Evolutionary conservation across 2,329 filamentous ascomycete species (phyloP).

Genomic region (Elsinoe australis): DNA sequence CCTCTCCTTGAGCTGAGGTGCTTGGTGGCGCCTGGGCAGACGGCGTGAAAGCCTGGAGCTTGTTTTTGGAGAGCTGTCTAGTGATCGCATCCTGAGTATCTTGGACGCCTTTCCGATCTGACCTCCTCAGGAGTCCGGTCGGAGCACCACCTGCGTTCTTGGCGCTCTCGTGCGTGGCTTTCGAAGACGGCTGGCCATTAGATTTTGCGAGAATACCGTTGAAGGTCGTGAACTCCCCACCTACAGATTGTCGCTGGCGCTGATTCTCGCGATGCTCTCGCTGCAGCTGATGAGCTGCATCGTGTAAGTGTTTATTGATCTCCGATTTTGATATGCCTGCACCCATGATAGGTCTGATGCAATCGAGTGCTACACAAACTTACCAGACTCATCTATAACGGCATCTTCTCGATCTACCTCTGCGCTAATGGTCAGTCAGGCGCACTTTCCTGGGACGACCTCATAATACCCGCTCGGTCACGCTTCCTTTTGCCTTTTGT

Average conservation of each 20-base stretch:
- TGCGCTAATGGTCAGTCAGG: too few species aligned
- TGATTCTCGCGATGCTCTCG: neutral
- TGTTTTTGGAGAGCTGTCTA: neutral
- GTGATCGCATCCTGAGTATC: neutral
- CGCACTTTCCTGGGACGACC: too few species aligned
- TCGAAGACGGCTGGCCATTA: too few species aligned
- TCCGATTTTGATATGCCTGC: constrained; percentile 3
- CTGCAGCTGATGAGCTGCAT: constrained; percentile 9
- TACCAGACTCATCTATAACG: neutral
- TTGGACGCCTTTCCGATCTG: neutral
- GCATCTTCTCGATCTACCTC: neutral
- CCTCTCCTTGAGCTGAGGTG: too few species aligned
- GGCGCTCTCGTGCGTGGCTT: too few species aligned
- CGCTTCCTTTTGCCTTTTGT: too few species aligned
- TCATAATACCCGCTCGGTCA: too few species aligned
- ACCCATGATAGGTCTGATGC: neutral
- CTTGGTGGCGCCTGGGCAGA: too few species aligned
- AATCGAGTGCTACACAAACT: neutral
- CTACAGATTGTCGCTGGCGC: neutral
- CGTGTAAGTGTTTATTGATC: constrained; percentile 12
- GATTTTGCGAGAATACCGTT: too few species aligned
- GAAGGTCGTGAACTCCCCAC: neutral
- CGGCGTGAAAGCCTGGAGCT: neutral
- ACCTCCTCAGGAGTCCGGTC: neutral
- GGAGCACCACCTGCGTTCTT: too few species aligned